Conservation (phyloP, 305 asterid genomes). For the Fraxinus ornus region DNA sequence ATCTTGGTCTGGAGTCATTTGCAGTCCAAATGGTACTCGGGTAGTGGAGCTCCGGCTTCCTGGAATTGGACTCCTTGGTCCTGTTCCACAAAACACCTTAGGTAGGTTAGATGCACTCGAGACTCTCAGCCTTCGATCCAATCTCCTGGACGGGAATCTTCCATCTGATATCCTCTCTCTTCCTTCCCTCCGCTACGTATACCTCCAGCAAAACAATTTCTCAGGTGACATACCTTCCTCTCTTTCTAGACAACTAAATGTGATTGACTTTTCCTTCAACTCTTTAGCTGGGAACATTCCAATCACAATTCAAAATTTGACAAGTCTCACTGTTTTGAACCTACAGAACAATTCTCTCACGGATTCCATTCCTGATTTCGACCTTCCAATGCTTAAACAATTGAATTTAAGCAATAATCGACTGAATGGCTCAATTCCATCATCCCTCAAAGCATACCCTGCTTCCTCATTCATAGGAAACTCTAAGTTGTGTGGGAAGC, state of each 20-base stretch:
- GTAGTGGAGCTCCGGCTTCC: constrained; percentile 70
- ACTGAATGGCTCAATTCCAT: constrained; percentile 63
- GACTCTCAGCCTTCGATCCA: constrained; percentile 69
- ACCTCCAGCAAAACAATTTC: constrained; percentile 57
- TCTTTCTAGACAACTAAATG: constrained; percentile 45
- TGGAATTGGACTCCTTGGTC: constrained; percentile 58
- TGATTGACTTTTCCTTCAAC: constrained; percentile 65
- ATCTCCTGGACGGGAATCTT: constrained; percentile 52
- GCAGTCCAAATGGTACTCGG: constrained; percentile 43
- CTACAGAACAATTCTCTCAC: constrained; percentile 66
- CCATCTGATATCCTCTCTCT: constrained; percentile 69
- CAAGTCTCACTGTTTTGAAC: constrained; percentile 46
- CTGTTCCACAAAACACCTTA: constrained; percentile 60
- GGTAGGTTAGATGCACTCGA: constrained; percentile 57
- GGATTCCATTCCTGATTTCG: constrained; percentile 58
- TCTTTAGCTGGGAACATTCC: constrained; percentile 63
- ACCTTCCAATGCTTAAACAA: constrained; percentile 45
- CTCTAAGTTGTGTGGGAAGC: constrained; percentile 61
- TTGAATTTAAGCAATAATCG: constrained; percentile 61
- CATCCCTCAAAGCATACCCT: constrained; percentile 52
- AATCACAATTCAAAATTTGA: constrained; percentile 38
- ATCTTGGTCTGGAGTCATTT: constrained; percentile 63
- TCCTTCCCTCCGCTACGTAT: constrained; percentile 53
- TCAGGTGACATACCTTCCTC: constrained; percentile 57
- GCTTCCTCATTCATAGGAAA: constrained; percentile 69